These are phyloP conservation scores for Phytopythium oedochilum DNA, from an alignment of 352 stramenopile genomes.

Conservation along the genomic window DNA sequence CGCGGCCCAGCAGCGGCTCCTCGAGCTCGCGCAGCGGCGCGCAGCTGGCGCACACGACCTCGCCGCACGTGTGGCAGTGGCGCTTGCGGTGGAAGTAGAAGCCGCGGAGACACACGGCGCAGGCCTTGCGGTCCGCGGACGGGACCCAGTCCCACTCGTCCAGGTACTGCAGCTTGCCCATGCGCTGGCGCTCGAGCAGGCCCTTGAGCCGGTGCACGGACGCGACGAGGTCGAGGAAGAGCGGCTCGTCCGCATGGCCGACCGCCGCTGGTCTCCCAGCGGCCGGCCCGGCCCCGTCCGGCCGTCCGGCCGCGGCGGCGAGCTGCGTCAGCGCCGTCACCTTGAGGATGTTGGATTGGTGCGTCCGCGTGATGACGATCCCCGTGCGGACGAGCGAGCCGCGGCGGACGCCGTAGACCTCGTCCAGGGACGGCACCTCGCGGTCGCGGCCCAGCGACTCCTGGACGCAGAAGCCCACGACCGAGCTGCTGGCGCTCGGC, in stretches of 20 bases:
- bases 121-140: constrained; percentile 67
- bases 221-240: constrained; percentile 67
- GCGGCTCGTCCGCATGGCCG: constrained; percentile 22
- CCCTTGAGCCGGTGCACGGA: constrained; percentile 49
- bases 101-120: constrained; percentile 65
- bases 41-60: constrained; percentile 73
- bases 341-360: constrained; percentile 64
- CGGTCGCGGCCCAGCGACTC: constrained; percentile 57
- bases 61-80: constrained; percentile 69
- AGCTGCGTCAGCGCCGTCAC: constrained; percentile 45
- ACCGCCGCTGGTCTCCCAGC: neutral
- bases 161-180: constrained; percentile 68
- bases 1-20: constrained; percentile 35
- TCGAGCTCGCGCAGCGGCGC: constrained; percentile 69
- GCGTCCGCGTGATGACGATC: constrained; percentile 71
- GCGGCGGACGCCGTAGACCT: constrained; percentile 48
- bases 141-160: constrained; percentile 79
- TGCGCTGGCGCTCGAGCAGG: constrained; percentile 67
- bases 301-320: neutral
- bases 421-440: constrained; percentile 60
- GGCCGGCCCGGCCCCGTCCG: neutral
- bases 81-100: constrained; percentile 82
- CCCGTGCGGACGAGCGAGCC: constrained; percentile 54
- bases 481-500: constrained; percentile 24
- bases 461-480: constrained; percentile 79